phyloP scores from a whole-genome alignment of 495 filamentous ascomycete species.

The Daldinia concentrica region DNA sequence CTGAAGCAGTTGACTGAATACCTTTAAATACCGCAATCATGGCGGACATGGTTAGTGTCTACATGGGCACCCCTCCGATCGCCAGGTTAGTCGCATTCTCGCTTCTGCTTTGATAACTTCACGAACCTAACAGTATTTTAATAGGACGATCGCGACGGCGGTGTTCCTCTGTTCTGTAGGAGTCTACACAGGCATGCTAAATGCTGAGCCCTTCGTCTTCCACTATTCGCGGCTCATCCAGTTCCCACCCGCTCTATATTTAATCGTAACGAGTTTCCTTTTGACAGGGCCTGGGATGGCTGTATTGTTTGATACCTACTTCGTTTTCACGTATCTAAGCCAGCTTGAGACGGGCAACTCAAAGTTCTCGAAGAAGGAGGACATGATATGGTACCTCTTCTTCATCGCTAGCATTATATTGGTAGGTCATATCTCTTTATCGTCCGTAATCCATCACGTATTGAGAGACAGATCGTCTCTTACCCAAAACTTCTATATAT shows the following conservation, averaged over 20 bases:
- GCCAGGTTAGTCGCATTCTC: slow-evolving; percentile 38
- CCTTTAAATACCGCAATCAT: slow-evolving; percentile 24
- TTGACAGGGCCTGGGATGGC: slow-evolving; percentile 69
- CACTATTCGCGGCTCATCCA: slow-evolving; percentile 63
- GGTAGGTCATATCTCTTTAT: slow-evolving; percentile 50
- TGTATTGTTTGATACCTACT: slow-evolving; percentile 85
- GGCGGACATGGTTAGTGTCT: slow-evolving; percentile 43
- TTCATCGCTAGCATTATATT: slow-evolving; percentile 54
- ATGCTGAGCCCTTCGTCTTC: slow-evolving; percentile 66
- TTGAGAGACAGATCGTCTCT: not conserved
- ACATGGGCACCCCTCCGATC: slow-evolving; percentile 45
- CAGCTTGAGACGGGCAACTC: slow-evolving; percentile 54
- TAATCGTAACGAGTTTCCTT: slow-evolving; percentile 73
- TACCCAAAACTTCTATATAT: slow-evolving; percentile 4
- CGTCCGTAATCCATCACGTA: not conserved
- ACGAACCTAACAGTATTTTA: slow-evolving; percentile 15
- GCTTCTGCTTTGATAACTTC: not conserved
- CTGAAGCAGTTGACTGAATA: not conserved
- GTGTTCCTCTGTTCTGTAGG: slow-evolving; percentile 70
- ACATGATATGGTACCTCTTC: slow-evolving; percentile 60
- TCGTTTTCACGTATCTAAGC: slow-evolving; percentile 59
- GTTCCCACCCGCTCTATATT: slow-evolving; percentile 67
- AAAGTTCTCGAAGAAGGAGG: slow-evolving; percentile 56
- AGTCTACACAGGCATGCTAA: slow-evolving; percentile 68
- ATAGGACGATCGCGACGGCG: slow-evolving; percentile 75